Percentiles rank a stretch among this genome's conserved stretches.
Evolutionary conservation across 208 protist species (phyloP).

Genomic region (Zelonia costaricensis): DNA sequence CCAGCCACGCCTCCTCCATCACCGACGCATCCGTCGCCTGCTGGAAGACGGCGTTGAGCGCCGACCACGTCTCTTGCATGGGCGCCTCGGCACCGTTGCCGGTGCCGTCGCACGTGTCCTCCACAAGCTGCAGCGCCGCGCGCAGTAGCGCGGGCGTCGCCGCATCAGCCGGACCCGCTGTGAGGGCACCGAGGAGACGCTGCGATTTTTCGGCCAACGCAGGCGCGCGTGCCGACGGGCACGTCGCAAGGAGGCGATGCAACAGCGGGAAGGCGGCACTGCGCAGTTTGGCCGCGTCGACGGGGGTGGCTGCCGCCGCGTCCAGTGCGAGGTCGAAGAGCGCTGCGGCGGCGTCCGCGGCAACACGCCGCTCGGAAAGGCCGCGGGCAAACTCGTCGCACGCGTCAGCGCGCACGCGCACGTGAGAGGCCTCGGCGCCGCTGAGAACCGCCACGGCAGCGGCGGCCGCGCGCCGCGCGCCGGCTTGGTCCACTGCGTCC

Average conservation of each 20-base stretch:
- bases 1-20: slow-evolving; percentile 12
- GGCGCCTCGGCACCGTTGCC: background rate
- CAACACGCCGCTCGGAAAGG: slow-evolving; percentile 2
- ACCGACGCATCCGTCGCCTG: background rate
- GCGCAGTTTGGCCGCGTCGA: background rate
- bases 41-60: background rate
- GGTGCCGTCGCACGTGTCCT: slow-evolving; percentile 9
- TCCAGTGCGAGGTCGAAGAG: slow-evolving; percentile 6
- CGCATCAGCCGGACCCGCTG: background rate
- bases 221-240: slow-evolving; percentile 6
- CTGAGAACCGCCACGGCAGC: slow-evolving; percentile 9
- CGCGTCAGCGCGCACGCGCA: background rate
- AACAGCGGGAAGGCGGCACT: slow-evolving; percentile 13
- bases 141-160: slow-evolving; percentile 10
- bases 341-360: background rate
- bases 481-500: background rate
- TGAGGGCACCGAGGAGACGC: background rate
- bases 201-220: slow-evolving; percentile 7
- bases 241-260: slow-evolving; percentile 3
- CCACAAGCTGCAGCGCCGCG: slow-evolving; percentile 19
- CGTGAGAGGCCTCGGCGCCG: slow-evolving; percentile 8
- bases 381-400: slow-evolving; percentile 4
- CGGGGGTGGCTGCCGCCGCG: background rate
- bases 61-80: slow-evolving; percentile 13
- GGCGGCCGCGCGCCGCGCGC: background rate